These are phyloP conservation scores for Acacia concinna DNA, from an alignment of 331 rosid species.

Conservation along the genomic window DNA sequence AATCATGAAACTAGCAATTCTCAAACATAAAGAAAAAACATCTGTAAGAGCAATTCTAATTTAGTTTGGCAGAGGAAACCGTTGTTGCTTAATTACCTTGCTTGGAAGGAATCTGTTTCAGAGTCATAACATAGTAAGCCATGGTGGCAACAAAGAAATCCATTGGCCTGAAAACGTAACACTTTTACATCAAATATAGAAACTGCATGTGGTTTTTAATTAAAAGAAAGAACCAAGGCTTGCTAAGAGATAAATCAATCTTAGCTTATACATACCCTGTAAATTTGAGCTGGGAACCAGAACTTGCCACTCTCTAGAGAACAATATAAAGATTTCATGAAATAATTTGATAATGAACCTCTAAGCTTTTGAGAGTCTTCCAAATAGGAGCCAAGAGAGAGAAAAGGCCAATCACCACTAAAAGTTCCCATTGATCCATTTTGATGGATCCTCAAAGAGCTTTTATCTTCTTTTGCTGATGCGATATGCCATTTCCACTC, in stretches of 20 bases:
- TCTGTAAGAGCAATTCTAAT: not conserved
- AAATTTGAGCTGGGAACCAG: slow-evolving; percentile 87
- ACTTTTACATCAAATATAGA: not conserved
- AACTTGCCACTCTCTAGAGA: slow-evolving; percentile 59
- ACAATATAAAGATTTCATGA: slow-evolving; percentile 59
- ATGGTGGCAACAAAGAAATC: slow-evolving; percentile 34
- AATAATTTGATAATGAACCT: slow-evolving; percentile 30
- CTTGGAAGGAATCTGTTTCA: slow-evolving; percentile 52
- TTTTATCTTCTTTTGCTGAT: slow-evolving; percentile 29
- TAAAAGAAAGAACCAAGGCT: not conserved
- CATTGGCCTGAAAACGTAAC: slow-evolving; percentile 39
- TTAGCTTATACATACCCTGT: slow-evolving; percentile 58
- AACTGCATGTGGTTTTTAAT: too few relatives aligned
- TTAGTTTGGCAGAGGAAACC: not conserved
- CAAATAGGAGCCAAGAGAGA: slow-evolving; percentile 36
- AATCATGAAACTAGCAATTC: not conserved
- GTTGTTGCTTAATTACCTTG: too few relatives aligned
- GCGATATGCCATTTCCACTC: slow-evolving; percentile 51
- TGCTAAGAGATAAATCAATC: not conserved
- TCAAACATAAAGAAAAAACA: not conserved
- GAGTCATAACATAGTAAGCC: slow-evolving; percentile 60
- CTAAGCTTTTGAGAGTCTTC: slow-evolving; percentile 26
- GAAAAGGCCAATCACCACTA: slow-evolving; percentile 32
- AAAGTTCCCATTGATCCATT: slow-evolving; percentile 42
- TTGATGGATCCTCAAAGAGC: not conserved